These are phyloP conservation scores for Leccinum disarticulatum DNA, from an alignment of 768 basidiomycete species.

Conservation along the genomic window DNA sequence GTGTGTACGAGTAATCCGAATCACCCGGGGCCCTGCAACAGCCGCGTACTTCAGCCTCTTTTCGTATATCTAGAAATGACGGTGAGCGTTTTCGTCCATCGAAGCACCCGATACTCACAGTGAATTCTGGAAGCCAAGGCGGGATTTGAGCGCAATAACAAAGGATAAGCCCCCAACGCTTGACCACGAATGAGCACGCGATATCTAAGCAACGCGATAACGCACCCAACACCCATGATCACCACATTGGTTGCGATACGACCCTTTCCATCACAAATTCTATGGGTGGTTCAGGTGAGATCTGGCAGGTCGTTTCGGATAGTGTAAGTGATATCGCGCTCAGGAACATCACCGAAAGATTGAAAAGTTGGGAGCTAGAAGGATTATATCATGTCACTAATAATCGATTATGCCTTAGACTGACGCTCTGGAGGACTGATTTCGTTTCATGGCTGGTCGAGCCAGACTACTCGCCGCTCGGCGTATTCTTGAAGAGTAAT, in stretches of 20 bases:
- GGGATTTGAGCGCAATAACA: conserved; percentile 42
- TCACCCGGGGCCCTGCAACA: conserved; percentile 44
- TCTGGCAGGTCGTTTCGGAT: background rate
- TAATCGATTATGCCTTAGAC: no score
- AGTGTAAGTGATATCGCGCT: no score
- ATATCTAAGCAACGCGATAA: background rate
- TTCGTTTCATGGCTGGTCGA: no score
- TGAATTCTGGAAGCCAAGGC: conserved; percentile 39
- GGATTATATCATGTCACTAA: no score
- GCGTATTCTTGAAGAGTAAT: no score
- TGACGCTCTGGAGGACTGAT: no score
- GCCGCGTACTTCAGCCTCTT: conserved; percentile 46
- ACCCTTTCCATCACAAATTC: background rate
- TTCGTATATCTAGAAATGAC: conserved; percentile 40
- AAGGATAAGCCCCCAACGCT: conserved; percentile 44
- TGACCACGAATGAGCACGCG: background rate
- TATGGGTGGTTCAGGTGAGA: background rate
- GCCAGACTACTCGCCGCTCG: no score
- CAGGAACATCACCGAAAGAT: no score
- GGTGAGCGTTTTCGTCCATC: background rate
- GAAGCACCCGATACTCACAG: conserved; percentile 29
- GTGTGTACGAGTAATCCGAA: conserved; percentile 17
- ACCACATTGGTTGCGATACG: conserved; percentile 12
- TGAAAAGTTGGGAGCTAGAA: no score
- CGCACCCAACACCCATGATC: conserved; percentile 25